phyloP scores from a whole-genome alignment of 2,329 filamentous ascomycete genomes.

The Aspergillus sp. region DNA sequence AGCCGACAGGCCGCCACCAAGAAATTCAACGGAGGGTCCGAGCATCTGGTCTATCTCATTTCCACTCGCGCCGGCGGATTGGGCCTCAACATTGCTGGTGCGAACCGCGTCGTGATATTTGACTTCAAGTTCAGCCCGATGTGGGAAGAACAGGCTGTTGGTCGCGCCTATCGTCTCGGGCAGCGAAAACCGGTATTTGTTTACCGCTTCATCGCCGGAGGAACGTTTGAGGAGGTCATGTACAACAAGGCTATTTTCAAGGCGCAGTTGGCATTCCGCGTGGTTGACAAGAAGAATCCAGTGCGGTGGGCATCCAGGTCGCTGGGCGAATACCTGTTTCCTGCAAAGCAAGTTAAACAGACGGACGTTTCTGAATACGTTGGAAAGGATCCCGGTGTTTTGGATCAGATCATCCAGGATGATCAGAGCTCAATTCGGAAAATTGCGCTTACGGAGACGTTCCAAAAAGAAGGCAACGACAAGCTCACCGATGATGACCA shows the following conservation, averaged over 20 bases:
- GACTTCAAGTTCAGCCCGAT: conserved; percentile 75
- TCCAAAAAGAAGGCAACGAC: conserved; percentile 59
- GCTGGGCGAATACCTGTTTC: conserved; percentile 48
- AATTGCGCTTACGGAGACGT: conserved; percentile 62
- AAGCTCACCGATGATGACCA: conserved; percentile 54
- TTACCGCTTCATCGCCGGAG: conserved; percentile 69
- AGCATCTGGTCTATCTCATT: conserved; percentile 59
- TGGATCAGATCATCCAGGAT: conserved; percentile 46
- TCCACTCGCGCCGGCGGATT: conserved; percentile 75
- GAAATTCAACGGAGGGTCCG: conserved; percentile 53
- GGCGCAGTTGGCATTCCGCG: conserved; percentile 63
- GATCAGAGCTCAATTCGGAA: conserved; percentile 20
- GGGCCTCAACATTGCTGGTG: conserved; percentile 73
- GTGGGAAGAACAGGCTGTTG: conserved; percentile 77
- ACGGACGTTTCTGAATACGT: conserved; percentile 44
- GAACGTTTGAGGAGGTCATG: conserved; percentile 68
- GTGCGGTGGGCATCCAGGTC: conserved; percentile 54
- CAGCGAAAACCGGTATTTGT: conserved; percentile 74
- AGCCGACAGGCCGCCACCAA: conserved; percentile 57
- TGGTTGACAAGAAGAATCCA: conserved; percentile 75
- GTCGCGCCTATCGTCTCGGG: conserved; percentile 74
- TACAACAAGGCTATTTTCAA: conserved; percentile 74
- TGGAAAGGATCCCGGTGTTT: conserved; percentile 51
- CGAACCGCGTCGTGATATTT: conserved; percentile 78
- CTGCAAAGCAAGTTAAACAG: conserved; percentile 44